Percentiles rank a stretch among this genome's conserved stretches.
phyloP scores from a whole-genome alignment of 1,284 basidiomycete species.

The Ustilago lituana region DNA sequence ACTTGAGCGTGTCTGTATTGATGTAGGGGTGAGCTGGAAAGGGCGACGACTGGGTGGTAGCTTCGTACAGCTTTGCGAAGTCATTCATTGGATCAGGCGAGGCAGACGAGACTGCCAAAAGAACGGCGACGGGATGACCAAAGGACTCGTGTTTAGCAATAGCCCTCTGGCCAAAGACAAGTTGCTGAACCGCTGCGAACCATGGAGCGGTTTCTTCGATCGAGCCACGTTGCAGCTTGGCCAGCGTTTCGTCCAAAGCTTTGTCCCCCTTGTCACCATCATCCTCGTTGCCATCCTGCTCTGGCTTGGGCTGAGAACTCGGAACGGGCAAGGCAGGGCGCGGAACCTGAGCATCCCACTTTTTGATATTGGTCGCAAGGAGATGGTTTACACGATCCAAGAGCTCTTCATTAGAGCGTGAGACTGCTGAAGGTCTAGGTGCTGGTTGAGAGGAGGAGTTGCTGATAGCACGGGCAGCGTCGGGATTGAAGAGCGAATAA shows the following conservation, averaged over 20 bases:
- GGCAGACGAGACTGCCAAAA: constrained; percentile 57
- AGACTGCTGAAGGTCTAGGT: constrained; percentile 18
- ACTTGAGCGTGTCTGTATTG: constrained; percentile 58
- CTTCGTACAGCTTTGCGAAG: constrained; percentile 61
- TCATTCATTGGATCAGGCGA: constrained; percentile 64
- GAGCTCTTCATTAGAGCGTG: constrained; percentile 27
- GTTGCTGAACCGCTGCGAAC: constrained; percentile 50
- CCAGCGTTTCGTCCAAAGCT: constrained; percentile 17
- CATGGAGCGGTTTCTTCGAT: constrained; percentile 50
- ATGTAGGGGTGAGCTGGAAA: constrained; percentile 55
- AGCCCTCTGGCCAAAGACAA: constrained; percentile 37
- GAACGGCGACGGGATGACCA: constrained; percentile 45
- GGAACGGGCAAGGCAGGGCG: too few relatives aligned
- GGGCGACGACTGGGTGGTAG: constrained; percentile 31
- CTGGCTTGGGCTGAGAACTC: too few relatives aligned
- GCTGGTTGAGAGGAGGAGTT: constrained; percentile 4
- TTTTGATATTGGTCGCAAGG: constrained; percentile 50
- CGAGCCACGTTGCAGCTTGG: constrained; percentile 15
- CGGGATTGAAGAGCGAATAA: constrained; percentile 44
- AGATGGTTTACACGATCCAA: constrained; percentile 50
- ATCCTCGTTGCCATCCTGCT: neutral
- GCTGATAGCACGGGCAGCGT: constrained; percentile 17
- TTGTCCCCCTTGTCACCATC: neutral
- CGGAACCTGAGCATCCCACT: constrained; percentile 35
- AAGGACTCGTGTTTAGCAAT: constrained; percentile 56